Base-by-base conservation (phyloP, 2,329 filamentous ascomycete genomes). In the Diaporthe batatas region DNA sequence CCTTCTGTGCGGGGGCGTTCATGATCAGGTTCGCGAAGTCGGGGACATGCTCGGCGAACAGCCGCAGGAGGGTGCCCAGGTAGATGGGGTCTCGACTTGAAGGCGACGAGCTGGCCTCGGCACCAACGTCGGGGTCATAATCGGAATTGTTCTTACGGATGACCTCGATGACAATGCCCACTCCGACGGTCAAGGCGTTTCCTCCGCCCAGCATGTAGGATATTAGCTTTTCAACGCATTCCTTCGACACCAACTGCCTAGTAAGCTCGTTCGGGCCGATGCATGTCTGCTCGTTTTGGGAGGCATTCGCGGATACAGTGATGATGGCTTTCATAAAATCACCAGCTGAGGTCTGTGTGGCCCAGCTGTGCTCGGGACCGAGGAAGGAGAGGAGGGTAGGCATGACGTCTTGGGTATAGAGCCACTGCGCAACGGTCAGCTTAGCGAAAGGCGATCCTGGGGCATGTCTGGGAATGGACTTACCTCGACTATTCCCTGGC, bases 101-200 rank as follows among this genome's bases (percentile, higher is more conserved):
- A 0, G 96, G 96, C 70, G 92, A 87, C 3, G 93, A 90, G 76
- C 93, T 93, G 36, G 93, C 91, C 73, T 95, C 94, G 64, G 93
- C 91, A 74, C 95, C 91, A 77, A 95, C 93, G 77, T 98, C 96
- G 0, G 96, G 92, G 77, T 99, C 96, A 81, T 99, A 99, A 82
- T 99, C 96, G 0, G 96, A 98, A 81, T 99, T 99, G 83, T 99
- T 99, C 85, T 99, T 99, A 74, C 96, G 91, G 80, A 99, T 99
- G 58, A 99, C 96, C 83, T 99, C 96, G 76, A 99, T 99, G 44
- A 99, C 90, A 79, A 98, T 98, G 25, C 96, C 96, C 14, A 99
- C 96, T 65, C 96, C 96, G 21, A 98, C 97, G 0, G 96, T 98
- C 73, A 99, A 84, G 7, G 96, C 93, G 78, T 99, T 98, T 34